These are phyloP conservation scores for Boletus sensibilis DNA, from an alignment of 768 basidiomycete genomes.

Conservation along the genomic window DNA sequence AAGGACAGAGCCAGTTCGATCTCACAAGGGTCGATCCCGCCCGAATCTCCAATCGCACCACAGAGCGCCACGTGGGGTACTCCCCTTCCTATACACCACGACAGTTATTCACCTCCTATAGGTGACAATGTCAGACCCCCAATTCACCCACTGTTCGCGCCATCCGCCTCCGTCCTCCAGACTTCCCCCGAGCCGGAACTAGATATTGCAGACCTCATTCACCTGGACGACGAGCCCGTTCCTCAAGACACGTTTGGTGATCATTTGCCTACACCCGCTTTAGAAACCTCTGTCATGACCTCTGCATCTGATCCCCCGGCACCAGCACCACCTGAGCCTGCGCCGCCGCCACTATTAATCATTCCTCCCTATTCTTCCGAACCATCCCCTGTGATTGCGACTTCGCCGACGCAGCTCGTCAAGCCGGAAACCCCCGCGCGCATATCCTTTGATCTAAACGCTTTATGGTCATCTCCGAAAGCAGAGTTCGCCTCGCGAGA, in stretches of 20 bases:
- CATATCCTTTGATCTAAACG: conserved; percentile 66
- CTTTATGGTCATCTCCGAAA: conserved; percentile 64
- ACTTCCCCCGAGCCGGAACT: conserved; percentile 56
- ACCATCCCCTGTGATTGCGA: conserved; percentile 23
- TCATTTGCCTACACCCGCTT: conserved; percentile 15
- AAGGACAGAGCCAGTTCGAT: conserved; percentile 51
- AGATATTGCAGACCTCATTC: conserved; percentile 73
- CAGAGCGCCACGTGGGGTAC: conserved; percentile 58
- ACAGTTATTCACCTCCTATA: conserved; percentile 27
- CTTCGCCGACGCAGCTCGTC: conserved; percentile 23
- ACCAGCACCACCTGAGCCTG: conserved; percentile 15
- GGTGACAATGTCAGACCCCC: conserved; percentile 27
- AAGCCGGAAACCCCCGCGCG: conserved; percentile 47
- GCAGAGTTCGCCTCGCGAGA: conserved; percentile 26
- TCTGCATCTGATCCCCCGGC: conserved; percentile 6
- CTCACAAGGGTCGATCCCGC: conserved; percentile 56
- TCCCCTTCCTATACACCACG: conserved; percentile 47
- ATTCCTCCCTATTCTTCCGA: conserved; percentile 48
- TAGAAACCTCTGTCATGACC: conserved; percentile 13
- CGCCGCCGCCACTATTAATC: conserved; percentile 36
- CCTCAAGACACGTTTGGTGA: conserved; percentile 35
- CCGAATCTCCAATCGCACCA: conserved; percentile 63
- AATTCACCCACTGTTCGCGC: conserved; percentile 36
- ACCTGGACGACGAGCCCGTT: conserved; percentile 63
- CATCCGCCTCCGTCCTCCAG: conserved; percentile 41